Evolutionary conservation across 257 asterid species (phyloP), one percentile per base, ranked within the genome.

Genomic region (Salvia miltiorrhiza): DNA sequence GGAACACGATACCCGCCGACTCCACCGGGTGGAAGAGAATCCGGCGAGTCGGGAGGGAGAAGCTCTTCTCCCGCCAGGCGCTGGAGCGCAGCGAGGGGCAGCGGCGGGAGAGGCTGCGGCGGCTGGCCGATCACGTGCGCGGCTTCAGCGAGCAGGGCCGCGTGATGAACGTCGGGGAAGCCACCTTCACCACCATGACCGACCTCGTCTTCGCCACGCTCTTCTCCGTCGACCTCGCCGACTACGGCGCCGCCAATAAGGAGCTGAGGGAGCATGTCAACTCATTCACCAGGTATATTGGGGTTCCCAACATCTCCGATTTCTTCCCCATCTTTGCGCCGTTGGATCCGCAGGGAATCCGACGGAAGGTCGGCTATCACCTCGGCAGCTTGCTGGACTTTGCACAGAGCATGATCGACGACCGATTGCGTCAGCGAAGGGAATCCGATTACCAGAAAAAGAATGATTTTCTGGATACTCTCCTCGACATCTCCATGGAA

Each of bases 181-280:
- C 74, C 4, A 43, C 74, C 12, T 70, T 70, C 50, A 49, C 53
- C 8, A 58, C 74, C 28, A 41, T 63, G 28, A 11, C 23, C 17
- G 20, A 45, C 28, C 67, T 70, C 24, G 8, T 49, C 12, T 48
- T 48, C 23, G 8, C 54, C 2, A 48, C 54, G 7, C 54, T 48
- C 8, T 17, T 48, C 54, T 48, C 54, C 2, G 7, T 17, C 9
- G 23, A 48, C 1, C 8, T 17, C 10, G 4, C 23, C 23, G 54
- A 4, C 8, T n/a, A 30, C 23, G 7, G 9, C 23, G 4, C 7
- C 23, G 23, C 20, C 9, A 2, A 48, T 17, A 5, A n/a, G 54
- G 54, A 17, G 24, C 4, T 48, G 23, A n/a, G 4, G 23, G 23
- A 4, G 10, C 8, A n/a, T 17, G 54, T 48, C 0, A n/a, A 48